A percentile compares a stretch with the other conserved stretches of the same genome.
Evolutionary conservation across 805 yeast genomes (phyloP).

Genomic region (Lachancea nothofagi): DNA sequence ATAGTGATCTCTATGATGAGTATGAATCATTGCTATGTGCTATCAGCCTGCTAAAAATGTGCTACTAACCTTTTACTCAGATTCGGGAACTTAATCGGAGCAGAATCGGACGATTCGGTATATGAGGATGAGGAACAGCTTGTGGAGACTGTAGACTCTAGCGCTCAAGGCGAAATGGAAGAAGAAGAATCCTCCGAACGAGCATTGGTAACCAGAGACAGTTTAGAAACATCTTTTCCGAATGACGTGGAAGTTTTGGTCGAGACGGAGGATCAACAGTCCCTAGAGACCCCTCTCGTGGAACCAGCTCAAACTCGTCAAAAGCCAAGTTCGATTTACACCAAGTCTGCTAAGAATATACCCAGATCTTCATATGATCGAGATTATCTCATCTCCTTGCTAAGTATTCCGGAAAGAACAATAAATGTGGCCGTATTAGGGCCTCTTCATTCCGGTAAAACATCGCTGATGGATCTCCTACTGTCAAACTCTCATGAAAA

Average conservation of each 20-base stretch:
- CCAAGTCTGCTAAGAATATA: slow-evolving; percentile 26
- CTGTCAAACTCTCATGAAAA: slow-evolving; percentile 57
- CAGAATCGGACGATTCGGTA: slow-evolving; percentile 41
- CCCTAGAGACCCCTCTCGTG: slow-evolving; percentile 59
- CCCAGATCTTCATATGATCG: slow-evolving; percentile 61
- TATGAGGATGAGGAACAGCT: slow-evolving; percentile 2
- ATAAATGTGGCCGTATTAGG: slow-evolving; percentile 81
- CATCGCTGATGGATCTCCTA: slow-evolving; percentile 65
- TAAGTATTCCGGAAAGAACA: slow-evolving; percentile 54
- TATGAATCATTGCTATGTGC: too few species aligned
- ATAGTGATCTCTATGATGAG: slow-evolving; percentile 74
- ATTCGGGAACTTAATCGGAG: slow-evolving; percentile 60
- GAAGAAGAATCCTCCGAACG: not conserved
- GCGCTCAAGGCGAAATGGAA: too few species aligned
- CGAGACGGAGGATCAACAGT: slow-evolving; percentile 48
- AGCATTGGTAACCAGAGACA: slow-evolving; percentile 1
- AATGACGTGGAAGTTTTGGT: slow-evolving; percentile 61
- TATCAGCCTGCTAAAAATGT: too few species aligned
- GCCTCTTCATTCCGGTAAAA: slow-evolving; percentile 77
- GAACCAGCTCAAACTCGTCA: slow-evolving; percentile 43
- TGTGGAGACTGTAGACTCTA: not conserved
- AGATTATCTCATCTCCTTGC: slow-evolving; percentile 49
- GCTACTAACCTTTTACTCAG: slow-evolving; percentile 13
- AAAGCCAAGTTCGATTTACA: slow-evolving; percentile 17
- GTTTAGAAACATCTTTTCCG: slow-evolving; percentile 43